Conservation (phyloP, 2,329 filamentous ascomycete species). For the Dothideomycetidae sp. region DNA sequence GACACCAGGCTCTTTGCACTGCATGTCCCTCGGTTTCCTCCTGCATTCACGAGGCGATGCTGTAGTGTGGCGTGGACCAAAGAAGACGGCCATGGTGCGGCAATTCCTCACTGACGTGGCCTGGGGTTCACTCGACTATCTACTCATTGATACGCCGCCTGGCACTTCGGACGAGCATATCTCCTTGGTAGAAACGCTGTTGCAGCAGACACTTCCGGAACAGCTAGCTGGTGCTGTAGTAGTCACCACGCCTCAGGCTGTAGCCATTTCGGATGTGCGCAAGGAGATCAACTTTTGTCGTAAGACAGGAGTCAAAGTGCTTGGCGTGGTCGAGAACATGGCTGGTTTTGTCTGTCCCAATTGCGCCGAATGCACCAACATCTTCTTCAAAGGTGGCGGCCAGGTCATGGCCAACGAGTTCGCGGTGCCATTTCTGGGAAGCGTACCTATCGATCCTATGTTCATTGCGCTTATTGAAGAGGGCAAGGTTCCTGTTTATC, state of each 20-base stretch:
- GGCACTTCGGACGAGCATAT: slow-evolving; percentile 97
- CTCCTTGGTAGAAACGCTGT: slow-evolving; percentile 62
- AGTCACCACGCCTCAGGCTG: slow-evolving; percentile 90
- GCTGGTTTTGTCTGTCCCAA: slow-evolving; percentile 71
- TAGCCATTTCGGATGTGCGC: slow-evolving; percentile 82
- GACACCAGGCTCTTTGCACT: slow-evolving; percentile 50
- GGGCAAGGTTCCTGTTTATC: slow-evolving; percentile 50
- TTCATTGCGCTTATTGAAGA: slow-evolving; percentile 82
- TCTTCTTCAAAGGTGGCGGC: slow-evolving; percentile 86
- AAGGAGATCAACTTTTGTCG: slow-evolving; percentile 89
- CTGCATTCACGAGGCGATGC: slow-evolving; percentile 72
- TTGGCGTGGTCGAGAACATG: slow-evolving; percentile 97
- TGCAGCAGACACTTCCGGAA: slow-evolving; percentile 33
- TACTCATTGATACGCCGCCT: slow-evolving; percentile 90
- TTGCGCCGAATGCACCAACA: slow-evolving; percentile 71
- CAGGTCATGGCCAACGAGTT: slow-evolving; percentile 81
- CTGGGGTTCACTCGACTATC: slow-evolving; percentile 77
- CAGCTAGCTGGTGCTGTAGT: slow-evolving; percentile 80
- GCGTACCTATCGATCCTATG: slow-evolving; percentile 81
- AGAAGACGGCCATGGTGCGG: slow-evolving; percentile 97
- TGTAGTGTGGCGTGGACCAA: slow-evolving; percentile 93
- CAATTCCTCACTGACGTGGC: slow-evolving; percentile 88
- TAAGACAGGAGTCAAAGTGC: slow-evolving; percentile 63
- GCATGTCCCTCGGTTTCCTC: slow-evolving; percentile 90
- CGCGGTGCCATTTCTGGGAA: slow-evolving; percentile 67